Evolutionary conservation across 495 filamentous ascomycete genomes (phyloP).

Genomic region (Peziza echinospora): DNA sequence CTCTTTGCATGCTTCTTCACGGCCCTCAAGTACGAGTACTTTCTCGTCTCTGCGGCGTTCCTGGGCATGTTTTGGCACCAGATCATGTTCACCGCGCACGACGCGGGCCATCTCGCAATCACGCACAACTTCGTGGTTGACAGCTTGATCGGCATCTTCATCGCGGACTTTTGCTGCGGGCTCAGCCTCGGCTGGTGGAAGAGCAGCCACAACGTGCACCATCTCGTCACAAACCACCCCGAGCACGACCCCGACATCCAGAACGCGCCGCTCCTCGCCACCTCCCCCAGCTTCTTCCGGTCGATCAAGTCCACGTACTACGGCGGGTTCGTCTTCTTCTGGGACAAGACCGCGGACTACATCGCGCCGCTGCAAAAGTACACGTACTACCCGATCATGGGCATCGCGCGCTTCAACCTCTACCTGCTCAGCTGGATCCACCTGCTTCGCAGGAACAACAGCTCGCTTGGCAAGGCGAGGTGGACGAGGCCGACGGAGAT

Average conservation of each 20-base stretch:
- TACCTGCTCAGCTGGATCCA: constrained; percentile 28
- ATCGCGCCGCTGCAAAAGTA: constrained; percentile 26
- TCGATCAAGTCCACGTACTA: constrained; percentile 25
- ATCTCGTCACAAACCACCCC: constrained; percentile 29
- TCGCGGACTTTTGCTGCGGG: constrained; percentile 29
- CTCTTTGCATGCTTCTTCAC: constrained; percentile 23
- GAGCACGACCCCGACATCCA: constrained; percentile 33
- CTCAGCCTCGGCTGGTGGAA: constrained; percentile 33
- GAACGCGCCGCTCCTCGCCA: constrained; percentile 30
- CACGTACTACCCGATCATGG: constrained; percentile 33
- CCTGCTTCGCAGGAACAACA: constrained; percentile 20
- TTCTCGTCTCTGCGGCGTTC: constrained; percentile 25
- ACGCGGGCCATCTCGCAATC: constrained; percentile 30
- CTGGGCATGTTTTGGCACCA: constrained; percentile 32
- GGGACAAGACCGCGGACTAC: constrained; percentile 24
- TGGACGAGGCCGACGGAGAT: constrained; percentile 29
- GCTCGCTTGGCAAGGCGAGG: constrained; percentile 22
- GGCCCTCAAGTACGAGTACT: constrained; percentile 23
- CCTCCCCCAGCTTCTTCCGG: constrained; percentile 26
- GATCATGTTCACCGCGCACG: constrained; percentile 33
- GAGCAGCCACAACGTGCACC: constrained; percentile 32
- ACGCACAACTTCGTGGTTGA: constrained; percentile 27
- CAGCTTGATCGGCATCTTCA: constrained; percentile 27
- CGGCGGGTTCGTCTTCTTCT: constrained; percentile 25
- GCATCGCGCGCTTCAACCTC: constrained; percentile 29